A percentile compares a stretch with the other conserved stretches of the same genome.
phyloP scores from a whole-genome alignment of 2,329 filamentous ascomycete genomes.

The Scytalidium lignicola region DNA sequence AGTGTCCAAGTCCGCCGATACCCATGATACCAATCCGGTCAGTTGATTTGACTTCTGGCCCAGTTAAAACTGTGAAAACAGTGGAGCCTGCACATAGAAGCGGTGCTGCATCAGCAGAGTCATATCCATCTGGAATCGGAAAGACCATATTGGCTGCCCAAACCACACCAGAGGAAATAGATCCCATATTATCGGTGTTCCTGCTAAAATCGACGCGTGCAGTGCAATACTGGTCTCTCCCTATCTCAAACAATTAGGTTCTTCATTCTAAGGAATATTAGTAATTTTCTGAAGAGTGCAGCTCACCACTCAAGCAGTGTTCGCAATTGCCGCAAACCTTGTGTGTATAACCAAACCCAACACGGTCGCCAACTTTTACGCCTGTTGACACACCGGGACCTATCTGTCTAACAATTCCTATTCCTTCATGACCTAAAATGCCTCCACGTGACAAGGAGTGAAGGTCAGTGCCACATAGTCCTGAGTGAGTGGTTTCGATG shows the following conservation, averaged over 20 bases:
- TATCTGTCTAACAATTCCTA: slow-evolving; percentile 34
- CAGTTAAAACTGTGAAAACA: slow-evolving; percentile 55
- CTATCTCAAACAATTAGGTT: background rate
- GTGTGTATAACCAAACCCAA: slow-evolving; percentile 54
- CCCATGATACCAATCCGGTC: slow-evolving; percentile 46
- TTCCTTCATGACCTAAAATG: slow-evolving; percentile 42
- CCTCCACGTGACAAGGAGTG: slow-evolving; percentile 29
- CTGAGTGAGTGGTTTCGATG: slow-evolving; percentile 56
- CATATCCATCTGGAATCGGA: slow-evolving; percentile 55
- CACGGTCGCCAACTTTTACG: slow-evolving; percentile 57
- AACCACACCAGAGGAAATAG: slow-evolving; percentile 41
- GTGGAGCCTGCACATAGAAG: slow-evolving; percentile 65
- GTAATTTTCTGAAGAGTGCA: slow-evolving; percentile 29
- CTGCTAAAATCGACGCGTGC: background rate
- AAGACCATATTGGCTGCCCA: slow-evolving; percentile 61
- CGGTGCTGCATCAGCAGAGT: slow-evolving; percentile 55
- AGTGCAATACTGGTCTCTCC: background rate
- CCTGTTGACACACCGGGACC: slow-evolving; percentile 29
- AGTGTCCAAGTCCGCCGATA: slow-evolving; percentile 55
- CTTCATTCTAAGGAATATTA: slow-evolving; percentile 29
- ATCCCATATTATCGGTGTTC: slow-evolving; percentile 30
- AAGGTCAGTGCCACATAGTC: slow-evolving; percentile 57
- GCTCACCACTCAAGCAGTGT: slow-evolving; percentile 8
- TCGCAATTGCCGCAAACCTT: slow-evolving; percentile 7
- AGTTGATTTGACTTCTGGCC: slow-evolving; percentile 41